phyloP scores from a whole-genome alignment of 164 flowering plant species.

The Stephania yunnanensis region DNA sequence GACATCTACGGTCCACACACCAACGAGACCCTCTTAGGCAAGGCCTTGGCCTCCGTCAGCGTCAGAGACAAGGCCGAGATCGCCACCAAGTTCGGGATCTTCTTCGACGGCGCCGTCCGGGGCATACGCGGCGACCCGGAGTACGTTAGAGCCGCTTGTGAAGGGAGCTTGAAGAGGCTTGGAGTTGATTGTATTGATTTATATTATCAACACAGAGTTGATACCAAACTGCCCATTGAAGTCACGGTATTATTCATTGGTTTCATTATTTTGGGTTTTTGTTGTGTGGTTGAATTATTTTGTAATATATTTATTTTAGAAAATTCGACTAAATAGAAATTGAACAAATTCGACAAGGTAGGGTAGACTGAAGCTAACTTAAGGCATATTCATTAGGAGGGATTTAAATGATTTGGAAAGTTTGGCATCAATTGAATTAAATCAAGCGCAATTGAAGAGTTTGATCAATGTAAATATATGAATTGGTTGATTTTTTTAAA shows the following conservation, averaged over 20 bases:
- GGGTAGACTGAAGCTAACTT: too few relatives aligned
- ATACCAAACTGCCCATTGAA: slow-evolving; percentile 27
- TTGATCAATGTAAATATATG: too few relatives aligned
- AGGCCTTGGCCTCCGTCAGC: slow-evolving; percentile 8
- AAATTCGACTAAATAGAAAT: too few relatives aligned
- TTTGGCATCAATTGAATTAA: too few relatives aligned
- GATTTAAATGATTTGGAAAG: too few relatives aligned
- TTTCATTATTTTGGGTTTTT: background rate
- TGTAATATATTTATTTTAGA: too few relatives aligned
- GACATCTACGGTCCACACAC: slow-evolving; percentile 34
- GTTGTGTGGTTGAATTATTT: too few relatives aligned
- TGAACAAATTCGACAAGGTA: too few relatives aligned
- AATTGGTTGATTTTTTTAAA: too few relatives aligned
- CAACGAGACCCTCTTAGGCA: slow-evolving; percentile 33
- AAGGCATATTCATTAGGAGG: too few relatives aligned
- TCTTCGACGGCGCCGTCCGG: background rate
- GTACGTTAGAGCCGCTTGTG: slow-evolving; percentile 26
- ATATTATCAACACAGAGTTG: slow-evolving; percentile 27
- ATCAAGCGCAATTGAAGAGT: too few relatives aligned
- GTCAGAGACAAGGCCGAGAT: slow-evolving; percentile 18
- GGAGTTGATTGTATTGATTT: slow-evolving; percentile 29
- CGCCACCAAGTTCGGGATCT: slow-evolving; percentile 22
- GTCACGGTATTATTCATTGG: slow-evolving; percentile 14
- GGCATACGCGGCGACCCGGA: slow-evolving; percentile 14
- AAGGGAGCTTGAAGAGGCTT: slow-evolving; percentile 30